Percentiles rank a stretch among this genome's conserved stretches.
These are phyloP conservation scores for Exophiala spinifera DNA, from an alignment of 2,329 filamentous ascomycete genomes.

Conservation along the genomic window DNA sequence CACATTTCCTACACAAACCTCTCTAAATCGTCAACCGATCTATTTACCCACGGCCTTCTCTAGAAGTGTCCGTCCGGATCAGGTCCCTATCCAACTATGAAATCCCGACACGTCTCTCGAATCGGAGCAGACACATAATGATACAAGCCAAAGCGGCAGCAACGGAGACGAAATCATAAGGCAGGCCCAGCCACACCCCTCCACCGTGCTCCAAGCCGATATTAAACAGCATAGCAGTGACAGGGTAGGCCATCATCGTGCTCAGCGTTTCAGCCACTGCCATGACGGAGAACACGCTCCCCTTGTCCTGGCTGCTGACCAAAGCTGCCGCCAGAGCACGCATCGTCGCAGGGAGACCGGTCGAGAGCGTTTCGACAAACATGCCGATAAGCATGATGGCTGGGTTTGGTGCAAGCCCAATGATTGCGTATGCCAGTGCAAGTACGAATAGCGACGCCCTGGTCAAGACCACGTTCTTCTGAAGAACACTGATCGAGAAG, in stretches of 20 bases:
- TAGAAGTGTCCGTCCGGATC: no score
- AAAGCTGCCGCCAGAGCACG: conserved; percentile 49
- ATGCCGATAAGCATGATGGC: conserved; percentile 44
- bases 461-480: conserved; percentile 47
- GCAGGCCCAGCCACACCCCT: conserved; percentile 47
- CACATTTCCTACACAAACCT: no score
- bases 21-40: no score
- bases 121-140: conserved; percentile 15
- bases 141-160: conserved; percentile 1
- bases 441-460: conserved; percentile 46
- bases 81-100: no score
- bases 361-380: conserved; percentile 48
- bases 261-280: conserved; percentile 49
- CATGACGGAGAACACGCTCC: conserved; percentile 49
- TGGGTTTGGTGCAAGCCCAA: conserved; percentile 46
- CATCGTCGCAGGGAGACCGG: conserved; percentile 47
- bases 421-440: conserved; percentile 44
- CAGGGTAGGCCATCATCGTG: conserved; percentile 46
- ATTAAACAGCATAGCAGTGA: conserved; percentile 47
- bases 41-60: no score
- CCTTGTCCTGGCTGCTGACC: conserved; percentile 48
- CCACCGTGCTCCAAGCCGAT: conserved; percentile 45
- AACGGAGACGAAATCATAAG: conserved; percentile 35
- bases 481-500: conserved; percentile 35
- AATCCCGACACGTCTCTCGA: conserved; percentile 8